phyloP scores from a whole-genome alignment of 2,329 filamentous ascomycete species.

The Colletotrichum sp. region DNA sequence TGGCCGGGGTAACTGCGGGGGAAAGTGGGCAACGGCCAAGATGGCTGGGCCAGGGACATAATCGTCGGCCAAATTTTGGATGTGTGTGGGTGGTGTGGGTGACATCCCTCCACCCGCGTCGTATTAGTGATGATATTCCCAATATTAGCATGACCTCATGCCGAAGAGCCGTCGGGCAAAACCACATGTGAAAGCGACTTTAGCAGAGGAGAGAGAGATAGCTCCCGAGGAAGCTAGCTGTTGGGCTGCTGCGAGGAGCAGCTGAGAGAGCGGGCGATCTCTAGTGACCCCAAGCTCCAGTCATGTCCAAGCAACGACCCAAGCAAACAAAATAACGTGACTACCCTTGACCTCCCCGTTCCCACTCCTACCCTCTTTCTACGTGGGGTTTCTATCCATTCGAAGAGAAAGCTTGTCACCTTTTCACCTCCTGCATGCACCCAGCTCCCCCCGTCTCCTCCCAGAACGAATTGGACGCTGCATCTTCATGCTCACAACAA shows the following conservation, averaged over 20 bases:
- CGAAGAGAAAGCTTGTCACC: background rate
- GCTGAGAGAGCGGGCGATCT: background rate
- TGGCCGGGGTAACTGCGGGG: conserved; percentile 6
- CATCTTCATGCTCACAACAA: background rate
- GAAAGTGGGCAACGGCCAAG: background rate
- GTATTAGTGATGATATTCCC: conserved; percentile 11
- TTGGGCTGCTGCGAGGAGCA: background rate
- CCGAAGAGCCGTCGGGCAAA: background rate
- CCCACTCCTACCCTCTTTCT: background rate
- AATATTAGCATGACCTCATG: conserved; percentile 8
- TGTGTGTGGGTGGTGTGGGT: conserved; percentile 1
- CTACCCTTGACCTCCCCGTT: background rate
- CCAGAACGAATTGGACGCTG: conserved; percentile 4
- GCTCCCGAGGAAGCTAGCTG: background rate
- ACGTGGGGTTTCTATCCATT: background rate
- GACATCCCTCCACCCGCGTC: conserved; percentile 3
- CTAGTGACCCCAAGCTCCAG: background rate
- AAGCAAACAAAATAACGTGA: background rate
- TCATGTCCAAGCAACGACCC: background rate
- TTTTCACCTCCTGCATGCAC: conserved; percentile 2
- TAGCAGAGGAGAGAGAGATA: background rate
- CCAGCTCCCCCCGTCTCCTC: background rate
- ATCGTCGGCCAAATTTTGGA: background rate
- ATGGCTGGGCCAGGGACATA: background rate
- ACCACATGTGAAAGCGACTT: conserved; percentile 2